Evolutionary conservation across 805 yeast species (phyloP), one percentile per base, ranked within the genome.

Genomic region (Metschnikowia dekortorum): DNA sequence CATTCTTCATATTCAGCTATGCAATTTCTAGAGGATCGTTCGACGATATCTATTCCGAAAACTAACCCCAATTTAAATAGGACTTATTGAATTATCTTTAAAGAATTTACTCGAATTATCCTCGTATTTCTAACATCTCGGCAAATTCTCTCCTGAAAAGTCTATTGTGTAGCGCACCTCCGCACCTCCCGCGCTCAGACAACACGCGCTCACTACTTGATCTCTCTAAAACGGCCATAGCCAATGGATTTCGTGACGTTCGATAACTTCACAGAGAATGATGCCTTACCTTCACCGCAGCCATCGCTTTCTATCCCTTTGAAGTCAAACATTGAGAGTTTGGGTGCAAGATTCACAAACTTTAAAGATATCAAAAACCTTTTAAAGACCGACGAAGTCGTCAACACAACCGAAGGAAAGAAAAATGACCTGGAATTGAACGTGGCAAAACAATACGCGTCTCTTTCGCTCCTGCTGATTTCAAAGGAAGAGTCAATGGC

Each of bases 381-480:
- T 18, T 60, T 69, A 47, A 64, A 61, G 31, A 58, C 48, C 9
- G 35, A 47, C 36, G 34, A 48, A 10, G 16, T 36, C 7, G 60
- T 45, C 31, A 34, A 45, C 18, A 28, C 47, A 8, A 8, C 37
- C 10, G 51, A 53, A 28, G 48, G 33, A 16, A 30, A 28, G 28
- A 47, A 35, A 16, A 28, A 28, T 10, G 51, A 38, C 14, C 37
- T 47, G 34, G 49, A 52, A 14, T 48, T 48, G 52, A 55, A 46
- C 44, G 39, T 63, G 30, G 80, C 83, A 1, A 73, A 72, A 46
- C 74, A 73, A 50, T 81, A 81, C 56, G 85, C 84, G 0, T 56
- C 67, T 42, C 52, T 72, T 34, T 76, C 85, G 0, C 56, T 81
- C 39, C 67, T 66, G 18, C 59, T 80, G 52, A 59, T 71, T 14